A percentile compares a stretch with the other conserved stretches of the same genome.
Evolutionary conservation across 805 yeast genomes (phyloP).

Genomic region (Pichia phayaonensis): DNA sequence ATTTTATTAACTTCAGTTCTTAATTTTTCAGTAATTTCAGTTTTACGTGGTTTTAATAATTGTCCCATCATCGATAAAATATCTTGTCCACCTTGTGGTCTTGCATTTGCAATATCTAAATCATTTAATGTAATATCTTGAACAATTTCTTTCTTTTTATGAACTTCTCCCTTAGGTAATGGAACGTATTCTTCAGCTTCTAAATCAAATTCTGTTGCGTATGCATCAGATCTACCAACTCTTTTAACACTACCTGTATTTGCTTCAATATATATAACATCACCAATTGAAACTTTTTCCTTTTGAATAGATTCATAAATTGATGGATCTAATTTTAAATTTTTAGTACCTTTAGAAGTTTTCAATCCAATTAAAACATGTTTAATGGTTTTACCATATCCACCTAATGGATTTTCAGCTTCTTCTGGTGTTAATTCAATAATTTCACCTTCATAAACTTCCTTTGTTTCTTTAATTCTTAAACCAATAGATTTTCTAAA

Average conservation of each 20-base stretch:
- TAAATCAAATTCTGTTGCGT: constrained; percentile 97
- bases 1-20: constrained; percentile 94
- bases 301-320: constrained; percentile 91
- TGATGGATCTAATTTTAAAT: constrained; percentile 97
- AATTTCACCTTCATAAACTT: constrained; percentile 97
- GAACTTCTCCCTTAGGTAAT: constrained; percentile 98
- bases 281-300: constrained; percentile 96
- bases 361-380: constrained; percentile 93
- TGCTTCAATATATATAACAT: constrained; percentile 90
- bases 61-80: constrained; percentile 98
- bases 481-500: constrained; percentile 94
- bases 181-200: constrained; percentile 97
- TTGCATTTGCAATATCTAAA: constrained; percentile 93
- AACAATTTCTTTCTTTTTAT: constrained; percentile 88
- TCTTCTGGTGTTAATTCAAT: constrained; percentile 81
- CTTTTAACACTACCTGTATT: constrained; percentile 91
- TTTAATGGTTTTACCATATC: constrained; percentile 51
- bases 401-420: constrained; percentile 94
- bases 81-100: constrained; percentile 96
- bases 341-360: constrained; percentile 95
- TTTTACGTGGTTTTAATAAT: constrained; percentile 88
- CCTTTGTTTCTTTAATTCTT: constrained; percentile 93
- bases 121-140: constrained; percentile 98
- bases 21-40: constrained; percentile 92
- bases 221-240: constrained; percentile 90